Conservation (phyloP, 2,329 filamentous ascomycete genomes). For the Neurospora sp. region DNA sequence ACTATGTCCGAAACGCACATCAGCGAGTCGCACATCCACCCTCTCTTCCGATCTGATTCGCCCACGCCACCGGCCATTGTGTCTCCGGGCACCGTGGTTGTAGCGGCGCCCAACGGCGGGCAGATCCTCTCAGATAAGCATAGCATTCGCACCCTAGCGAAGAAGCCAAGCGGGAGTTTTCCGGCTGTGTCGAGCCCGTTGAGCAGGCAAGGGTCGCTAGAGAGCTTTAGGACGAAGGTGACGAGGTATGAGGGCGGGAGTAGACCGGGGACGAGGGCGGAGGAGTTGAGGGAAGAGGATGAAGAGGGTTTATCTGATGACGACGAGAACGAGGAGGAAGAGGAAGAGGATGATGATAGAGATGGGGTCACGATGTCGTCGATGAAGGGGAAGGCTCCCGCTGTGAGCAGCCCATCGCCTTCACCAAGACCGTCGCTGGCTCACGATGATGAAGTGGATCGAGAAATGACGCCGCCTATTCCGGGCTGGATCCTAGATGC, state of each 20-base stretch:
- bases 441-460: slow-evolving; percentile 24
- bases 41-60: slow-evolving; percentile 65
- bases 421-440: slow-evolving; percentile 9
- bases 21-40: slow-evolving; percentile 64
- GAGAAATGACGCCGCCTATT: slow-evolving; percentile 49
- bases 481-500: slow-evolving; percentile 51
- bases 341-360: slow-evolving; percentile 9
- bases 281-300: slow-evolving; percentile 20
- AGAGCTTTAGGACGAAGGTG: slow-evolving; percentile 30
- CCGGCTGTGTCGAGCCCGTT: slow-evolving; percentile 39
- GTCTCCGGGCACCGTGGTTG: slow-evolving; percentile 61
- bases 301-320: slow-evolving; percentile 15
- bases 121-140: slow-evolving; percentile 48
- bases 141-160: slow-evolving; percentile 39
- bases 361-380: too few species aligned
- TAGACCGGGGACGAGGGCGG: slow-evolving; percentile 15
- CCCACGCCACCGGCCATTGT: slow-evolving; percentile 55
- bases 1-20: slow-evolving; percentile 15
- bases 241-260: slow-evolving; percentile 1
- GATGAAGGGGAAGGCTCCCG: slow-evolving; percentile 4
- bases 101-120: slow-evolving; percentile 59
- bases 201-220: slow-evolving; percentile 38
- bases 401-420: not conserved
- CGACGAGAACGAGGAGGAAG: slow-evolving; percentile 16
- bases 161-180: slow-evolving; percentile 48